Evolutionary conservation across 75 land plant species (phyloP), one percentile per base, ranked within the genome.

Genomic region (Adiantum capillusveneris): DNA sequence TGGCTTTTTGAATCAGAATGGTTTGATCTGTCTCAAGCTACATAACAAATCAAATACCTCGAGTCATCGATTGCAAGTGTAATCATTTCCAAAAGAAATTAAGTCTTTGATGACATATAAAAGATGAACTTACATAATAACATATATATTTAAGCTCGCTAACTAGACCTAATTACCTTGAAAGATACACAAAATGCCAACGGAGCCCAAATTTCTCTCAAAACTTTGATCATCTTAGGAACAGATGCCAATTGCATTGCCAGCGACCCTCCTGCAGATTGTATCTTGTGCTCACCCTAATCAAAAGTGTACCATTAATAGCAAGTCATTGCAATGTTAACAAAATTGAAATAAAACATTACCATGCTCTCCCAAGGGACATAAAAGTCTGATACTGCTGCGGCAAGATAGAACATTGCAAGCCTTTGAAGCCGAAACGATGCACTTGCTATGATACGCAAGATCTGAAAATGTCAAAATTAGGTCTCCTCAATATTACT

Each of bases 311-410:
- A 41, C 14, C 14, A 9, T 41, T 41, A 9, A n/a, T n/a, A n/a
- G n/a, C n/a, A n/a, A n/a, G n/a, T n/a, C n/a, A n/a, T n/a, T n/a
- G n/a, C n/a, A n/a, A n/a, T n/a, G n/a, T n/a, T n/a, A n/a, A n/a
- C n/a, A n/a, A n/a, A n/a, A n/a, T n/a, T n/a, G n/a, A n/a, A n/a
- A n/a, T n/a, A n/a, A n/a, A n/a, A n/a, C n/a, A n/a, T 41, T 78
- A 92, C 97, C 97, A 92, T 85, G 63, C 68, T 72, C 29, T 81
- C 81, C 97, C 97, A 92, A 14, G 97, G 97, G 46, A 88, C 94
- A 72, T 92, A 92, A 37, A 92, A 92, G 50, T 92, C 97, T 25
- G 97, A 92, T 1, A 88, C 97, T 31, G 97, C 97, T 53, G 94
- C 97, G 43, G 97, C 97, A 60, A 92, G 86, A 75, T 92, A 92